These are phyloP conservation scores for Artemisia princeps DNA, from an alignment of 140 eudicot species.

Conservation along the genomic window DNA sequence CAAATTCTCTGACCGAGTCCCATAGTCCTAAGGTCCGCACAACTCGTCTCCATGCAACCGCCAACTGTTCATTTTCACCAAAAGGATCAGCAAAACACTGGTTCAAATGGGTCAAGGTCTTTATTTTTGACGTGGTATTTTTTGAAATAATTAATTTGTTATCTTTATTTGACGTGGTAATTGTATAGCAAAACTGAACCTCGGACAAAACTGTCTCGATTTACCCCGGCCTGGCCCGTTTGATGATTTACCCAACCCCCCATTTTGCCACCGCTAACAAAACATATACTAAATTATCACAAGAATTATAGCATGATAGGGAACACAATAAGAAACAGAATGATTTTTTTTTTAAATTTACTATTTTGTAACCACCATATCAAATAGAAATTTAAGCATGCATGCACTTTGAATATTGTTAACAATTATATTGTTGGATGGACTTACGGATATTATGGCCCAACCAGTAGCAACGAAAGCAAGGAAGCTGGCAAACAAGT, in stretches of 20 bases:
- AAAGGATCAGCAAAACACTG: neutral
- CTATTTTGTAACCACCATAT: too few species aligned
- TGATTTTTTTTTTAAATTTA: too few species aligned
- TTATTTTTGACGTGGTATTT: neutral
- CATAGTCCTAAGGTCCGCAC: constrained; percentile 71
- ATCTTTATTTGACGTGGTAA: neutral
- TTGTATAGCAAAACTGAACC: neutral
- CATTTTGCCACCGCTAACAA: neutral
- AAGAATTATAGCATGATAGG: too few species aligned
- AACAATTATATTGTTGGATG: too few species aligned
- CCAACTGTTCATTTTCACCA: constrained; percentile 47
- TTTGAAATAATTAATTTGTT: neutral
- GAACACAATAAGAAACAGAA: too few species aligned
- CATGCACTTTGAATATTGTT: too few species aligned
- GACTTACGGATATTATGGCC: constrained; percentile 74
- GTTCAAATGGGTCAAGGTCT: neutral
- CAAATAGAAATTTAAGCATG: too few species aligned
- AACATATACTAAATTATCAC: neutral
- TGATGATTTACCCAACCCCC: neutral
- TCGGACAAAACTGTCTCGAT: neutral
- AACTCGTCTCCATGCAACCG: constrained; percentile 63
- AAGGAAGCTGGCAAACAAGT: constrained; percentile 78
- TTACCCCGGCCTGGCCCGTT: neutral
- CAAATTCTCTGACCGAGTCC: constrained; percentile 91
- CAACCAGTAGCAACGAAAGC: constrained; percentile 96